Evolutionary conservation across 345 rosid genomes (phyloP).

Genomic region (Syzygium aromaticum): DNA sequence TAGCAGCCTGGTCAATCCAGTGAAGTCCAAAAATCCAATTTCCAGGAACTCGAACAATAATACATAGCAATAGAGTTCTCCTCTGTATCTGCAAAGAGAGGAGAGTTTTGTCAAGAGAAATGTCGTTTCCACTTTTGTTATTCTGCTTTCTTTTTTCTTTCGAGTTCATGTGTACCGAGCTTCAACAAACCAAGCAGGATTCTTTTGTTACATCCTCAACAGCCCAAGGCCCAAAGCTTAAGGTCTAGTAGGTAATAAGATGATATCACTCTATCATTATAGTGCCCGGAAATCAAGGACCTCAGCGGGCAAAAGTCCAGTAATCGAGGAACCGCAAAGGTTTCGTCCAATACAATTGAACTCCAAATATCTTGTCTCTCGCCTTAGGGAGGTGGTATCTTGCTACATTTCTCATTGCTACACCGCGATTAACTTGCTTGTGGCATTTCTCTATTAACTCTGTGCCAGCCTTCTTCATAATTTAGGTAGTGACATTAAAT

Average conservation of each 20-base stretch:
- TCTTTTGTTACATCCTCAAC: no score
- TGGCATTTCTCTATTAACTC: background rate
- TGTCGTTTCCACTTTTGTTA: no score
- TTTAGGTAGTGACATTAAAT: background rate
- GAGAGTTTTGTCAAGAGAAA: background rate
- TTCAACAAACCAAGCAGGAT: no score
- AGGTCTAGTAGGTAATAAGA: no score
- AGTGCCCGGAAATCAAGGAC: no score
- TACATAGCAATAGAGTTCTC: background rate
- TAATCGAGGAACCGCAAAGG: no score
- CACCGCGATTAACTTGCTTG: background rate
- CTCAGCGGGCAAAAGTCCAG: no score
- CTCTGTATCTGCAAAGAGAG: background rate
- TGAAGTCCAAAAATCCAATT: background rate
- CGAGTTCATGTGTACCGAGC: background rate
- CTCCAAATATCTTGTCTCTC: no score
- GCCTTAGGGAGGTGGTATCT: background rate
- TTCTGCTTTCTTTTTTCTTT: background rate
- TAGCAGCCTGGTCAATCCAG: rapidly evolving
- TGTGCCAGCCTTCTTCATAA: background rate
- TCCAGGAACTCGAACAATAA: background rate
- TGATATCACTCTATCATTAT: no score
- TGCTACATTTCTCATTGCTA: background rate
- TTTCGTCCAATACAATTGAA: no score
- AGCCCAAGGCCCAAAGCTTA: no score